Evolutionary conservation across 495 filamentous ascomycete species (phyloP).

Genomic region (Neurospora sp.): DNA sequence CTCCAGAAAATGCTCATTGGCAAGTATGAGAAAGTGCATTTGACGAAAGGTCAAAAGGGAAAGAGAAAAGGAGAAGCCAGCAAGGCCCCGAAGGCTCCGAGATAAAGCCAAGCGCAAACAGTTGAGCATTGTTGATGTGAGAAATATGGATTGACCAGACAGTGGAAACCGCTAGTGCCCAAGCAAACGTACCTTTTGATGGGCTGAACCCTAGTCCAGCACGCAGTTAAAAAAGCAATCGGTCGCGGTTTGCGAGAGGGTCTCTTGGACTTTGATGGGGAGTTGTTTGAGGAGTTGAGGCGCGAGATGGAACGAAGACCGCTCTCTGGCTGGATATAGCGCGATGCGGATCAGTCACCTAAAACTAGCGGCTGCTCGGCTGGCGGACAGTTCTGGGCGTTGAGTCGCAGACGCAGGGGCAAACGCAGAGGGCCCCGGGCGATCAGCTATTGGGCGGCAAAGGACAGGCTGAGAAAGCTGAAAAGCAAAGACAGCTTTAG

Average conservation of each 20-base stretch:
- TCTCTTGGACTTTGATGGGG: neutral
- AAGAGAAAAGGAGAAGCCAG: neutral
- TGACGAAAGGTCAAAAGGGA: neutral
- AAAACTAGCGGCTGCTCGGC: neutral
- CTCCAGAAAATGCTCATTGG: neutral
- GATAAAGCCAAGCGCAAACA: neutral
- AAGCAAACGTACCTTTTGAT: neutral
- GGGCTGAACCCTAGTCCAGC: neutral
- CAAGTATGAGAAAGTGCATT: neutral
- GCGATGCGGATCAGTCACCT: neutral
- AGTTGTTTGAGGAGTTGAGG: conserved; percentile 1
- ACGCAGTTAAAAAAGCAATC: neutral
- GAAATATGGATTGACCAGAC: neutral
- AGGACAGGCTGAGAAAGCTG: neutral
- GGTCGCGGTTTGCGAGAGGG: neutral
- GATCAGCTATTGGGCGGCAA: neutral
- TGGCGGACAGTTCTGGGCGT: neutral
- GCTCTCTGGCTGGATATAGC: neutral
- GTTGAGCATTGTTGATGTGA: neutral
- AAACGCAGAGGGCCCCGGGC: neutral
- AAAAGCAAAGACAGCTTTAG: neutral
- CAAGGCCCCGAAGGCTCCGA: neutral
- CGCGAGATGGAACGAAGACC: neutral
- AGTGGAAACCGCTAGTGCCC: neutral
- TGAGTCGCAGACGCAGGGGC: neutral